Evolutionary conservation across 345 rosid genomes (phyloP).

Genomic region (Microthlaspi erraticum): DNA sequence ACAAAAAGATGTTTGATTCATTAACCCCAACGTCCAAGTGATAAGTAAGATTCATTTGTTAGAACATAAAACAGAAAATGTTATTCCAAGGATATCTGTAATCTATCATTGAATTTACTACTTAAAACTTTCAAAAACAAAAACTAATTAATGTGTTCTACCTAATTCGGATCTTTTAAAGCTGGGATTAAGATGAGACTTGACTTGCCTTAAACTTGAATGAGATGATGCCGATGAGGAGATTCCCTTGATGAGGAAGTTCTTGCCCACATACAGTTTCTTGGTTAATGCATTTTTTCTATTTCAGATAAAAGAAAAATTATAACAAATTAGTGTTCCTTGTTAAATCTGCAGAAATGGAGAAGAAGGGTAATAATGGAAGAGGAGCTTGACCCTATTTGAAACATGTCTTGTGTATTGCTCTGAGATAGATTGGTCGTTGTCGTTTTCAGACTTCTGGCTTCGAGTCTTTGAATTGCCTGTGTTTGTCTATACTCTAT

Average conservation of each 20-base stretch:
- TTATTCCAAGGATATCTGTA: neutral
- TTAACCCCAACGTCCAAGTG: neutral
- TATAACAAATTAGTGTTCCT: constrained; percentile 19
- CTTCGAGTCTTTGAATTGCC: constrained; percentile 16
- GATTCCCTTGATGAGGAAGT: constrained; percentile 19
- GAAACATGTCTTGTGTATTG: constrained; percentile 35
- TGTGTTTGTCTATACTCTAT: constrained; percentile 25
- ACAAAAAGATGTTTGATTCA: neutral
- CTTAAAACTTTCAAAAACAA: too few relatives aligned
- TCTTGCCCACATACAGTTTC: constrained; percentile 29
- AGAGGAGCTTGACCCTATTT: constrained; percentile 35
- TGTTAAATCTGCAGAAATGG: constrained; percentile 17
- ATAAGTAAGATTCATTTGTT: neutral
- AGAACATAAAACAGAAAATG: neutral
- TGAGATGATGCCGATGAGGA: constrained; percentile 40
- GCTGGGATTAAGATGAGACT: constrained; percentile 17
- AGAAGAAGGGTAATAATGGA: neutral
- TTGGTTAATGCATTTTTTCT: constrained; percentile 30
- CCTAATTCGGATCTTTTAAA: neutral
- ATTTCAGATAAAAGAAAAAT: constrained; percentile 10
- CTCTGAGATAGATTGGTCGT: constrained; percentile 26
- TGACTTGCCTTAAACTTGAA: constrained; percentile 36
- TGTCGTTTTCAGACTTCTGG: constrained; percentile 4
- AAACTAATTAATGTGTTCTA: too few relatives aligned
- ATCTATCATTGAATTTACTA: too few relatives aligned